A percentile compares a stretch with the other conserved stretches of the same genome.
Conservation (phyloP, 345 rosid genomes). For the Eucalyptus sp. region DNA sequence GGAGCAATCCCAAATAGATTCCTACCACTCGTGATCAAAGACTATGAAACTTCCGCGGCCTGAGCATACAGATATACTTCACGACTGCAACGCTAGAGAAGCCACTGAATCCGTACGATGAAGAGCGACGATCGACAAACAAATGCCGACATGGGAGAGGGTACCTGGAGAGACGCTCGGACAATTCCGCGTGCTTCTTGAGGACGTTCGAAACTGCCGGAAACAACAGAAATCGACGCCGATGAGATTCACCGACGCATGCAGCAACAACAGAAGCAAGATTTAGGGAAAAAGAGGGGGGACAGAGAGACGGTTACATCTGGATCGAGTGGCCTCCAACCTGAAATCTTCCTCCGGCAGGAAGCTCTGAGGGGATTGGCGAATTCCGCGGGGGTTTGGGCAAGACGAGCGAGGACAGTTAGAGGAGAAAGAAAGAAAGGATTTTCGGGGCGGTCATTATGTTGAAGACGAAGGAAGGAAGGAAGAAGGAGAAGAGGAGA, state of each 20-base stretch:
- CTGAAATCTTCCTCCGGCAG: not conserved
- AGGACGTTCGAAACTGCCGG: slow-evolving; percentile 67
- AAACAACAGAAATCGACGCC: not conserved
- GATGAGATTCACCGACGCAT: not conserved
- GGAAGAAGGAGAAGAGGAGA: not conserved
- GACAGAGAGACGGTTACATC: not conserved
- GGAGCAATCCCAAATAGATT: not conserved
- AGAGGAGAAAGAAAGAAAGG: not conserved
- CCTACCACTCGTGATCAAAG: not conserved
- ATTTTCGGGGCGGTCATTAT: not conserved
- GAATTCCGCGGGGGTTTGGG: not conserved
- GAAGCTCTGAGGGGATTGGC: not conserved
- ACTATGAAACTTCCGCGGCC: not conserved
- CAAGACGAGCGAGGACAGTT: not conserved
- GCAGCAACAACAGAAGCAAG: not conserved
- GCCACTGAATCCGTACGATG: not conserved
- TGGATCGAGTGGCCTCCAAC: not conserved
- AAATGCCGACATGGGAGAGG: not conserved
- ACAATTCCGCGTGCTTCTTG: slow-evolving; percentile 69
- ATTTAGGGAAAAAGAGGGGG: not conserved
- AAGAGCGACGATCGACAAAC: not conserved
- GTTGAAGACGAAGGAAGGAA: not conserved
- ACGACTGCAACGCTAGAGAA: not conserved
- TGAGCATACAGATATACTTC: not conserved
- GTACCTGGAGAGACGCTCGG: slow-evolving; percentile 78